Evolutionary conservation across 78 protist genomes (phyloP).

Genomic region (Isochrysis galbana): DNA sequence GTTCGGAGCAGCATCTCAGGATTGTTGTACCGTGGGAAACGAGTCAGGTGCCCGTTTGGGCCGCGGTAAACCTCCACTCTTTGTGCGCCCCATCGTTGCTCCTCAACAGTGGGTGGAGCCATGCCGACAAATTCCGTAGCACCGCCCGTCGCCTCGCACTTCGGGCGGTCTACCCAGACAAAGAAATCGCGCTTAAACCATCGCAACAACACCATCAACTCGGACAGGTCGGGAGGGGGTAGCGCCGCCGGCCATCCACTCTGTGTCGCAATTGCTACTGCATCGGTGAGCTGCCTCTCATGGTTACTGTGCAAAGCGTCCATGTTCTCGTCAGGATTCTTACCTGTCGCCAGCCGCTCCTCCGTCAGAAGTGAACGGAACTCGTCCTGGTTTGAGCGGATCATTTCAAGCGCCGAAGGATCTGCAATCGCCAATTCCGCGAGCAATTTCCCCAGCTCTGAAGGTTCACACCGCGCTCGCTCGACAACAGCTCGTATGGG

Average conservation of each 20-base stretch:
- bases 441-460: not conserved
- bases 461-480: not conserved
- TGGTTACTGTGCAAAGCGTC: too few relatives aligned
- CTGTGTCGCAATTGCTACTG: too few relatives aligned
- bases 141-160: conserved; percentile 59
- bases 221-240: not conserved
- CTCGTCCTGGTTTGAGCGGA: not conserved
- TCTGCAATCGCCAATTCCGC: not conserved
- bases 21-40: conserved; percentile 78
- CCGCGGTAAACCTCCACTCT: conserved; percentile 76
- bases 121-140: not conserved
- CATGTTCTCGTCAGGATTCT: too few relatives aligned
- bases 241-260: not conserved
- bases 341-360: too few relatives aligned
- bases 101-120: conserved; percentile 44
- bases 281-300: not conserved
- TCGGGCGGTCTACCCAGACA: conserved; percentile 70
- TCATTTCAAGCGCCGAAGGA: not conserved
- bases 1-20: conserved; percentile 63
- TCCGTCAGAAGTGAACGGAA: not conserved
- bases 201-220: conserved; percentile 44
- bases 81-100: conserved; percentile 43
- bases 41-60: not conserved
- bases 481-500: not conserved
- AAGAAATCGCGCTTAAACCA: conserved; percentile 81